Evolutionary conservation across 2,329 filamentous ascomycete genomes (phyloP).

Genomic region (Plectosphaerella sp.): DNA sequence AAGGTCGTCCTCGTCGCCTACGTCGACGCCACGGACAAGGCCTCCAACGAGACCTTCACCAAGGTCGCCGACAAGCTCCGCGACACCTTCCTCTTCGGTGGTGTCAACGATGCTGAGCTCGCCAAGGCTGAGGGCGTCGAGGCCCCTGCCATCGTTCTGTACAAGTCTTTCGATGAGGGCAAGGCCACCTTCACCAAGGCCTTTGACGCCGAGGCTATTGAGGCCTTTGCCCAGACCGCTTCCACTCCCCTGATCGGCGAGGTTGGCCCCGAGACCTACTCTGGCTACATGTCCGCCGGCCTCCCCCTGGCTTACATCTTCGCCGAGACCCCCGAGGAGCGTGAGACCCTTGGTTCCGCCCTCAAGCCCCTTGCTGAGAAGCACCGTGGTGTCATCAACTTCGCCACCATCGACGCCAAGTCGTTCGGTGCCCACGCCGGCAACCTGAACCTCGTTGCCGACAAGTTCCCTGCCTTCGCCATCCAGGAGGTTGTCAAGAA

Average conservation of each 20-base stretch:
- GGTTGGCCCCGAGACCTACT: conserved; percentile 95
- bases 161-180: conserved; percentile 97
- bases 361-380: conserved; percentile 87
- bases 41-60: conserved; percentile 80
- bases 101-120: conserved; percentile 75
- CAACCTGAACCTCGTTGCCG: conserved; percentile 95
- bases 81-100: conserved; percentile 90
- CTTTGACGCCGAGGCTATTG: conserved; percentile 77
- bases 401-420: conserved; percentile 95
- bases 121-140: conserved; percentile 88
- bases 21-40: conserved; percentile 75
- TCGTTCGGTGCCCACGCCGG: conserved; percentile 88
- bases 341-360: conserved; percentile 67
- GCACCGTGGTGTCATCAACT: conserved; percentile 93
- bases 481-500: conserved; percentile 96
- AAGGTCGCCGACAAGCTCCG: conserved; percentile 70
- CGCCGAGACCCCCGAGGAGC: conserved; percentile 86
- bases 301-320: conserved; percentile 97
- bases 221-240: conserved; percentile 76
- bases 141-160: conserved; percentile 82
- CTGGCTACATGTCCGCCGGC: conserved; percentile 81
- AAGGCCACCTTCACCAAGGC: conserved; percentile 79
- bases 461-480: conserved; percentile 95
- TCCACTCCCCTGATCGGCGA: conserved; percentile 91
- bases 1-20: conserved; percentile 94